Evolutionary conservation across 495 filamentous ascomycete species (phyloP).

Genomic region (Trichoderma virens): DNA sequence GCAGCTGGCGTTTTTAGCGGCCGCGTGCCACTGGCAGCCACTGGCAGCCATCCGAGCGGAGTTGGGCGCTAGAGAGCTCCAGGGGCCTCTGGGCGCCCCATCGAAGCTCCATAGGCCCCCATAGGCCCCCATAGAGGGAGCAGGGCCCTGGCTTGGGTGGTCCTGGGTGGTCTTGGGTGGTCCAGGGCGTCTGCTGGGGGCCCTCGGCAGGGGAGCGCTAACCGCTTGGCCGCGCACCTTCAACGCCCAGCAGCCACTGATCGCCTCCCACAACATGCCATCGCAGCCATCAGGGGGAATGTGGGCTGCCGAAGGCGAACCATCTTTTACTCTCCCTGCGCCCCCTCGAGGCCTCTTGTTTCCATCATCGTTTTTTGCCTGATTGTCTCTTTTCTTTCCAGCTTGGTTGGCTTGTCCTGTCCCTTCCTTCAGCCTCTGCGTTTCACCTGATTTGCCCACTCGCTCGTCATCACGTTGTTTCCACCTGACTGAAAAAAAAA

Average conservation of each 20-base stretch:
- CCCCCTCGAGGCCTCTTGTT: neutral
- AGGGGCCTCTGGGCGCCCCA: no score
- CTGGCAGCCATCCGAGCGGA: neutral
- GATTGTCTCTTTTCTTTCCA: neutral
- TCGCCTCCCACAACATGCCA: neutral
- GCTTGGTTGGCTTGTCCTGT: neutral
- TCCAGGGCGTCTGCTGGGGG: neutral
- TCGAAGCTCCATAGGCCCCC: neutral
- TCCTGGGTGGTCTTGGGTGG: neutral
- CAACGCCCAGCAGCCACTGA: constrained; percentile 3
- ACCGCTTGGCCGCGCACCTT: neutral
- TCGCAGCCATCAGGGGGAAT: constrained; percentile 4
- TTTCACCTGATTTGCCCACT: neutral
- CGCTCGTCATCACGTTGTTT: neutral
- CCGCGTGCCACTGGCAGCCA: constrained; percentile 4
- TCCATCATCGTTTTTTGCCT: neutral
- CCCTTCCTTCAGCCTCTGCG: neutral
- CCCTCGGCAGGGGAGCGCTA: neutral
- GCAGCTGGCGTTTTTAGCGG: constrained; percentile 3
- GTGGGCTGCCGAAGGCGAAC: neutral
- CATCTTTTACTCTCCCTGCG: constrained; percentile 3
- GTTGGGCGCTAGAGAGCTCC: neutral
- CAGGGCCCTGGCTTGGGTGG: no score
- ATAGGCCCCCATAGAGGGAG: neutral
- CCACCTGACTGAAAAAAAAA: neutral